Conservation (phyloP, 192 early-diverging fungal genomes). For the Umbelopsis isabellina region DNA sequence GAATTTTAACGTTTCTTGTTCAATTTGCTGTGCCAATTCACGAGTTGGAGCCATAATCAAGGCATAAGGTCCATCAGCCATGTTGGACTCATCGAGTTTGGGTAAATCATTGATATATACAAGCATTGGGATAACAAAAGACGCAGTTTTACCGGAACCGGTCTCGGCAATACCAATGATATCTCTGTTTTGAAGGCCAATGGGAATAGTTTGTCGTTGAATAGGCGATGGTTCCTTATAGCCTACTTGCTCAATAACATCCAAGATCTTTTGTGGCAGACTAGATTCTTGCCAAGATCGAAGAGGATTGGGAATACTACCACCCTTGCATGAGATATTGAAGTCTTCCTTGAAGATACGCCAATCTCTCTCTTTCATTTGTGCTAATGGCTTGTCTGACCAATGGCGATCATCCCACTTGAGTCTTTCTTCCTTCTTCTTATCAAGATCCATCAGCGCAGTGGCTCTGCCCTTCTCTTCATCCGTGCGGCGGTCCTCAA, state of each 20-base stretch:
- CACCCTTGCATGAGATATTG: conserved; percentile 93
- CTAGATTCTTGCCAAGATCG: conserved; percentile 86
- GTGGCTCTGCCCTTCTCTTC: conserved; percentile 67
- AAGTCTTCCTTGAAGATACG: conserved; percentile 99
- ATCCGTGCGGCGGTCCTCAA: conserved; percentile 60
- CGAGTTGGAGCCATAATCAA: conserved; percentile 95
- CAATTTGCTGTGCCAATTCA: conserved; percentile 97
- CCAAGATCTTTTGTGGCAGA: conserved; percentile 70
- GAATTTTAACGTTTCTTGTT: conserved; percentile 92
- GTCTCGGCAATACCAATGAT: conserved; percentile 90
- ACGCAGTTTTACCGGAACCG: conserved; percentile 94
- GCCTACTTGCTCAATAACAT: conserved; percentile 81
- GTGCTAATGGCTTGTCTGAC: conserved; percentile 84
- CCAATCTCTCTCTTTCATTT: conserved; percentile 99
- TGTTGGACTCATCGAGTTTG: conserved; percentile 74
- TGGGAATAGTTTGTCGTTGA: conserved; percentile 96
- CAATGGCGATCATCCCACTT: conserved; percentile 94
- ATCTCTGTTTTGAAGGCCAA: conserved; percentile 90
- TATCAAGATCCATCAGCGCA: conserved; percentile 64
- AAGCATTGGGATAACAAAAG: conserved; percentile 96
- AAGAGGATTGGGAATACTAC: conserved; percentile 86
- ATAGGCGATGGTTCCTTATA: conserved; percentile 97
- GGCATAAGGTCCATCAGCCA: conserved; percentile 88
- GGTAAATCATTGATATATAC: conserved; percentile 85
- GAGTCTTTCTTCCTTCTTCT: conserved; percentile 64